A percentile compares a stretch with the other conserved stretches of the same genome.
phyloP scores from a whole-genome alignment of 495 filamentous ascomycete genomes.

The Clavariopsis aquatica region DNA sequence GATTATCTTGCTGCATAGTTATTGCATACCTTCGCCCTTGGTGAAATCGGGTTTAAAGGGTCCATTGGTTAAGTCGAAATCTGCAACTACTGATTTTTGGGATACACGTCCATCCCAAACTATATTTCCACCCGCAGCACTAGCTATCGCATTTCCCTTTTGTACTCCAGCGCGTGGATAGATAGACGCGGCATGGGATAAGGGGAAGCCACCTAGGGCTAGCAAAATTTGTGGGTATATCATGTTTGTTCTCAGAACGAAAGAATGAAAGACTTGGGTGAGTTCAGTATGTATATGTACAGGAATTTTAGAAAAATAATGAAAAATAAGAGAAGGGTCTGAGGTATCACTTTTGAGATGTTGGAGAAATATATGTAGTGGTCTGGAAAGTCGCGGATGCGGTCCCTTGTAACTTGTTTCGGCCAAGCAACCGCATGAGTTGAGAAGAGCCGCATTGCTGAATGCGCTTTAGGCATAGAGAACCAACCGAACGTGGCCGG shows the following conservation, averaged over 20 bases:
- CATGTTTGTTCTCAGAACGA: neutral
- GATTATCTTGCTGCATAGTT: neutral
- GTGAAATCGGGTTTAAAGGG: conserved; percentile 7
- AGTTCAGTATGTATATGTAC: neutral
- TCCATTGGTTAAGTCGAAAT: conserved; percentile 4
- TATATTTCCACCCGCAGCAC: neutral
- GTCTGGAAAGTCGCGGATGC: neutral
- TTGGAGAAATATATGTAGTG: neutral
- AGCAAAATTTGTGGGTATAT: neutral
- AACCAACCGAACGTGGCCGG: neutral
- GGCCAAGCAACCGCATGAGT: neutral
- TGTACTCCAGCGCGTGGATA: too few relatives aligned
- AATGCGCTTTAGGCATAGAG: neutral
- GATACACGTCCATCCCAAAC: conserved; percentile 6
- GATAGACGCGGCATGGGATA: neutral
- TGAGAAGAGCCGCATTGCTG: neutral
- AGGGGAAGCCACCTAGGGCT: neutral
- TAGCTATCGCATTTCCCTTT: too few relatives aligned
- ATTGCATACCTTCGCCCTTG: conserved; percentile 10
- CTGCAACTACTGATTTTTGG: neutral
- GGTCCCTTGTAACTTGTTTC: neutral
- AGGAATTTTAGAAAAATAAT: neutral
- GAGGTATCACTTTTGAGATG: neutral
- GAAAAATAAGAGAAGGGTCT: neutral
- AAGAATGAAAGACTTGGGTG: neutral